A percentile compares a stretch with the other conserved stretches of the same genome.
phyloP scores from a whole-genome alignment of 495 filamentous ascomycete genomes.

The Glarea lozoyensis region DNA sequence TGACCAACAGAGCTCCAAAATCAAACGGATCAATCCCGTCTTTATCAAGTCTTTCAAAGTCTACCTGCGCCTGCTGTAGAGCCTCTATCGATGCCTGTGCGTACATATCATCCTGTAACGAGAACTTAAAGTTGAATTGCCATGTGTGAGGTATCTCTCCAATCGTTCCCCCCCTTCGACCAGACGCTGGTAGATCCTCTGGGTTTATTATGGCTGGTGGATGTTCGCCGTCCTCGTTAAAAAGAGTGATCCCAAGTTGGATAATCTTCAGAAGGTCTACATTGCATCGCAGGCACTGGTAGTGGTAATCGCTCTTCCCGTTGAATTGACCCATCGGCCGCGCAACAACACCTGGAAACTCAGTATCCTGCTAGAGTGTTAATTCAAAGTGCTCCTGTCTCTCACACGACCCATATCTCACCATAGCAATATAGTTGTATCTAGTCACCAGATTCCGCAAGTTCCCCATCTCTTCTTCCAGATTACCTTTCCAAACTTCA shows the following conservation, averaged over 20 bases:
- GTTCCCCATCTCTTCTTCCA: slow-evolving; percentile 79
- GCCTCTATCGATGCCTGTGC: slow-evolving; percentile 86
- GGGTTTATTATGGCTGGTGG: slow-evolving; percentile 48
- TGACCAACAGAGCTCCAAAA: slow-evolving; percentile 83
- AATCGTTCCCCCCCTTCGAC: slow-evolving; percentile 36
- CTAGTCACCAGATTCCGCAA: slow-evolving; percentile 74
- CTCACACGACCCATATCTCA: slow-evolving; percentile 33
- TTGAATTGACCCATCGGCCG: slow-evolving; percentile 89
- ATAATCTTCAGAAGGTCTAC: slow-evolving; percentile 96
- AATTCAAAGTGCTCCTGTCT: slow-evolving; percentile 2
- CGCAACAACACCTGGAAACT: slow-evolving; percentile 93
- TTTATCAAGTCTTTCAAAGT: slow-evolving; percentile 71
- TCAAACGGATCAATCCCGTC: slow-evolving; percentile 86
- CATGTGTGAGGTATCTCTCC: slow-evolving; percentile 77
- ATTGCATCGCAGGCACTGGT: slow-evolving; percentile 94
- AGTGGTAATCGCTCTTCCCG: slow-evolving; percentile 95
- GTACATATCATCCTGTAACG: slow-evolving; percentile 91
- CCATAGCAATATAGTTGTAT: slow-evolving; percentile 95
- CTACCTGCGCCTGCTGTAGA: slow-evolving; percentile 75
- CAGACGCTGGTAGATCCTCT: slow-evolving; percentile 29
- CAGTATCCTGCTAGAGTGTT: slow-evolving; percentile 64
- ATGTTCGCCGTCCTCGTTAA: slow-evolving; percentile 77
- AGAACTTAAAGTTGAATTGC: slow-evolving; percentile 99
- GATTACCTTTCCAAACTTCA: slow-evolving; percentile 89
- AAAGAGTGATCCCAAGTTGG: slow-evolving; percentile 89